Conservation (phyloP, 768 basidiomycete species). For the Dacryopinax primogenitus region DNA sequence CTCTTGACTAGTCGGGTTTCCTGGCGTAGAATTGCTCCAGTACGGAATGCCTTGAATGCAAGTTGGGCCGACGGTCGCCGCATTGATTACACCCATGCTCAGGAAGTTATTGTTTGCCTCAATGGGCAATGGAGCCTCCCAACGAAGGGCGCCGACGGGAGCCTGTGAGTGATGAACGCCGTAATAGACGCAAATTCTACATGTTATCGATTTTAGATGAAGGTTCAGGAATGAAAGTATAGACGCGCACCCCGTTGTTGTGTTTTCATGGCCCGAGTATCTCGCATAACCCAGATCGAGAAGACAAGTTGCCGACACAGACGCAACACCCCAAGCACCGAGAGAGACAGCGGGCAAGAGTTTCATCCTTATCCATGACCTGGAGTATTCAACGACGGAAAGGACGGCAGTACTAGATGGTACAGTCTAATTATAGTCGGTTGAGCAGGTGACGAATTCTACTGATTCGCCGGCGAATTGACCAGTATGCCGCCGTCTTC, state of each 20-base stretch:
- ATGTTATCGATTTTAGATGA: neutral
- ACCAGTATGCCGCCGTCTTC: neutral
- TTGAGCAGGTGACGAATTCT: neutral
- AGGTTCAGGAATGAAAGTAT: neutral
- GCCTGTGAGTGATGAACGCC: neutral
- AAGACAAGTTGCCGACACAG: neutral
- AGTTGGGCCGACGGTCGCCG: neutral
- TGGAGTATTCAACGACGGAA: neutral
- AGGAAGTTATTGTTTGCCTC: conserved; percentile 2
- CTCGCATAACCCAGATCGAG: neutral
- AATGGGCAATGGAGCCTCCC: neutral
- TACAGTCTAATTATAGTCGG: neutral
- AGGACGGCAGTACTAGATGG: neutral
- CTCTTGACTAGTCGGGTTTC: neutral
- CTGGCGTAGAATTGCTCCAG: conserved; percentile 2
- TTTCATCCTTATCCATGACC: neutral
- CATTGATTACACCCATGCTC: neutral
- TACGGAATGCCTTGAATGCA: conserved; percentile 2
- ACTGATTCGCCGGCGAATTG: neutral
- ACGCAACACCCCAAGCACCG: neutral
- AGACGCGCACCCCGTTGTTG: neutral
- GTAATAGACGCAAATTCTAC: neutral
- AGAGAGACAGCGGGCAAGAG: neutral
- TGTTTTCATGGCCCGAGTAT: conserved; percentile 3
- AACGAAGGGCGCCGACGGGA: neutral